Base-by-base conservation (phyloP, 306 rosid species). In the Pachyrhizus erosus region DNA sequence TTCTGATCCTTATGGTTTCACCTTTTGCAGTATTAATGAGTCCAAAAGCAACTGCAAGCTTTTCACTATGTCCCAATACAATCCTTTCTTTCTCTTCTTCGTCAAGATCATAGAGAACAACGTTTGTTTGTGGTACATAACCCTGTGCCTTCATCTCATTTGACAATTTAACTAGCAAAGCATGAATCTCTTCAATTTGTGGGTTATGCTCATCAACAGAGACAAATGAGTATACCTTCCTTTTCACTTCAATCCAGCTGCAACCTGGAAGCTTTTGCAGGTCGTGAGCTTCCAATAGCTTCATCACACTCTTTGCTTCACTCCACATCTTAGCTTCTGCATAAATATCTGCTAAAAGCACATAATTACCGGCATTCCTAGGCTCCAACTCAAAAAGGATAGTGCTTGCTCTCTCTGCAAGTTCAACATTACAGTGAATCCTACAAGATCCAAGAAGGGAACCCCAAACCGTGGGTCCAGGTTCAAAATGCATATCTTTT, bases 31-130 rank as follows among this genome's bases (percentile, higher is more conserved):
- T 84, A 54, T 93, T 95, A 76, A 93, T 91, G 73, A 95, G 97
- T 65, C 97, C 98, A 13, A 95, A 95, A n/a, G 98, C 98, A 55
- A 95, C 91, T 0, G 96, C 97, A 23, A 95, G 90, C 66, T 95
- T 95, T 77, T 93, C 97, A n/a, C 97, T 90, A 76, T 95, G 98
- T 79, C 98, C 97, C 85, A 95, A 77, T 72, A 95, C 31, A 48
- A 93, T 82, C 57, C 83, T 88, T 86, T 95, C 98, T 83, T 95
- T 95, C 88, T 93, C 97, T 85, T 91, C 91, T 87, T 88, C 90
- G 3, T 89, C 97, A 54, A 95, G 91, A 83, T 91, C 97, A 72
- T 93, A 89, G n/a, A 89, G 91, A 45, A 89, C 94, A 10, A 89
- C 86, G 33, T 83, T 87, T 18, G 97, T 91, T 17, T 88, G 92